Evolutionary conservation across 2,329 filamentous ascomycete genomes (phyloP), one percentile per base, ranked within the genome.

Genomic region (Thielaviopsis cerberus): DNA sequence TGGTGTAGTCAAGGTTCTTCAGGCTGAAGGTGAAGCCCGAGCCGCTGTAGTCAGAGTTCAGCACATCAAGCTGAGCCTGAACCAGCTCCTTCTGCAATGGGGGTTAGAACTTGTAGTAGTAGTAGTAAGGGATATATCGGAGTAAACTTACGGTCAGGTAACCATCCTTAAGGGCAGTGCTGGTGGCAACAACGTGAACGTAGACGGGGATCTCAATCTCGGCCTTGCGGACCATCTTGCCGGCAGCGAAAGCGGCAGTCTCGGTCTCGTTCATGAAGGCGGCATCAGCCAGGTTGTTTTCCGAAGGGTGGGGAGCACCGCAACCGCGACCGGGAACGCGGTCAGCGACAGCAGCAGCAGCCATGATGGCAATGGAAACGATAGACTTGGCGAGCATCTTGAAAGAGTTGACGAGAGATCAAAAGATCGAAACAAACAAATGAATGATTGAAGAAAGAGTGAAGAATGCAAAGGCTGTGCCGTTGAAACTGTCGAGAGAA

Each of bases 21-120:
- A 75, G 69, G 25, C 67, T 69, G 66, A 78, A 79, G 1, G 64
- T 64, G 62, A 77, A 69, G 56, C 70, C 69, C 30, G 75, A 68
- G 0, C 69, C 67, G 20, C 66, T 67, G 59, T 72, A 78, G 17
- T 71, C 72, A 0, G 62, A 57, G 64, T 77, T 78, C 63, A 78
- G 63, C 22, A 71, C 70, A 3, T 65, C 61, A n/a, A 77, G 63
- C 67, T 78, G 74, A 57, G 67, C 62, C 53, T 64, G 58, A 48
- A 74, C 58, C 61, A 68, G 65, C 53, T 65, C 62, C 61, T 69
- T 64, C 69, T 74, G 59, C 30, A 10, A 25, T n/a, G 3, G 25
- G 20, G n/a, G 50, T 54, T 52, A 59, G 41, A 37, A 27, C 17
- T 25, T 30, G 24, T 55, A 26, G 27, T 15, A 10, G 11, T 3